Evolutionary conservation across 768 basidiomycete genomes (phyloP).

Genomic region (Serendipita indica): DNA sequence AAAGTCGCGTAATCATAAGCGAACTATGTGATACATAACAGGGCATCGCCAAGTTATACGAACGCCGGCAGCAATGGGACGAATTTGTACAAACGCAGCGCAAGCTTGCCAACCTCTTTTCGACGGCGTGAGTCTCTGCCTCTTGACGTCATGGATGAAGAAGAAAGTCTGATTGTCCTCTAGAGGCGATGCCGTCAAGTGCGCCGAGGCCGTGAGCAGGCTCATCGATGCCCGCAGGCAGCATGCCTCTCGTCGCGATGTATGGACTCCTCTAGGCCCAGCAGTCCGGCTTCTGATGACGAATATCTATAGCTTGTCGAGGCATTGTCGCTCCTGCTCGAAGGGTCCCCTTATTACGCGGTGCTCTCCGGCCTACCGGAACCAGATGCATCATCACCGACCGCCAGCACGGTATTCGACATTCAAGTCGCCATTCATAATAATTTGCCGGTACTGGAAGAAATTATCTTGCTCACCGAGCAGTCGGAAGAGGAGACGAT

Average conservation of each 20-base stretch:
- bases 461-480: slow-evolving; percentile 52
- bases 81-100: slow-evolving; percentile 39
- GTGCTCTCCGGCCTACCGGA: slow-evolving; percentile 51
- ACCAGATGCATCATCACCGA: slow-evolving; percentile 65
- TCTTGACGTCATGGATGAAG: neutral
- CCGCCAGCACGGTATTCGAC: slow-evolving; percentile 39
- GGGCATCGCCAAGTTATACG: slow-evolving; percentile 64
- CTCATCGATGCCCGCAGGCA: slow-evolving; percentile 46
- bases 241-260: slow-evolving; percentile 47
- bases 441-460: slow-evolving; percentile 54
- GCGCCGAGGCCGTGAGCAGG: slow-evolving; percentile 69
- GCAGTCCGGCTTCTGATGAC: neutral
- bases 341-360: slow-evolving; percentile 48
- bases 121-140: slow-evolving; percentile 34
- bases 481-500: slow-evolving; percentile 41
- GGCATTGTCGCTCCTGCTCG: slow-evolving; percentile 55
- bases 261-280: no score
- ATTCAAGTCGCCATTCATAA: slow-evolving; percentile 50
- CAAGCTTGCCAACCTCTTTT: slow-evolving; percentile 42
- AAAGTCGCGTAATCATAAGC: slow-evolving; percentile 7
- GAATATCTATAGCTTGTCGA: slow-evolving; percentile 41
- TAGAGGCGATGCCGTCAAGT: slow-evolving; percentile 64
- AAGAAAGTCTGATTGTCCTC: no score
- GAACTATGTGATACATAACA: no score
- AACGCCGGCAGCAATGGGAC: slow-evolving; percentile 44